Conservation (phyloP, 179 eudicot genomes). For the Vitellaria paradoxa region DNA sequence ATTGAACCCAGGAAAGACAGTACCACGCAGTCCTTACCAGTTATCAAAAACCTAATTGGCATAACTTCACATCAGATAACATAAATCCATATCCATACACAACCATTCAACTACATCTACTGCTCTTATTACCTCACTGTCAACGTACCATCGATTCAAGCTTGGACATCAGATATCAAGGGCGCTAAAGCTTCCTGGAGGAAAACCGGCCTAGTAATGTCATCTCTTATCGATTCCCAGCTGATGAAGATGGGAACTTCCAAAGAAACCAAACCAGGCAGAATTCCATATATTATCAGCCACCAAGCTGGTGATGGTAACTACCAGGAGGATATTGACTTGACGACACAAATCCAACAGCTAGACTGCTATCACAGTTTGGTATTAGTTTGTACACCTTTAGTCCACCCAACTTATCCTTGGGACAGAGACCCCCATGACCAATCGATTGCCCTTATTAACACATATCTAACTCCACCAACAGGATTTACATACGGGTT, state of each 20-base stretch:
- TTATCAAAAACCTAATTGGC: too few relatives aligned
- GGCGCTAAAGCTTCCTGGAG: slow-evolving; percentile 12
- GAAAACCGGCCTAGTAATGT: background rate
- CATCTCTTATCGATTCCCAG: slow-evolving; percentile 1
- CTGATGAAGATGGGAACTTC: background rate
- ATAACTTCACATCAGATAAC: too few relatives aligned
- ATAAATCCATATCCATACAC: too few relatives aligned
- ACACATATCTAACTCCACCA: background rate
- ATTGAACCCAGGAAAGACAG: too few relatives aligned
- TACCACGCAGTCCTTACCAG: too few relatives aligned
- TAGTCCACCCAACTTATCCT: slow-evolving; percentile 7
- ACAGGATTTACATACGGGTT: background rate
- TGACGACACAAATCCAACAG: background rate
- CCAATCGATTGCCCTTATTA: background rate
- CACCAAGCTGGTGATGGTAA: background rate
- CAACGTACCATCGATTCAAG: too few relatives aligned
- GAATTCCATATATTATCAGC: background rate
- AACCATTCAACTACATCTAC: too few relatives aligned
- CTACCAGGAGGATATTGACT: background rate
- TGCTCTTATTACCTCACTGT: too few relatives aligned
- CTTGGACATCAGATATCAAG: background rate
- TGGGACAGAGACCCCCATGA: background rate
- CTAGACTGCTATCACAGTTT: slow-evolving; percentile 1
- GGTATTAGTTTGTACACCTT: background rate
- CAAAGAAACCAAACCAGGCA: background rate